phyloP scores from a whole-genome alignment of 768 basidiomycete genomes.

The Pulveroboletus ravenelii region DNA sequence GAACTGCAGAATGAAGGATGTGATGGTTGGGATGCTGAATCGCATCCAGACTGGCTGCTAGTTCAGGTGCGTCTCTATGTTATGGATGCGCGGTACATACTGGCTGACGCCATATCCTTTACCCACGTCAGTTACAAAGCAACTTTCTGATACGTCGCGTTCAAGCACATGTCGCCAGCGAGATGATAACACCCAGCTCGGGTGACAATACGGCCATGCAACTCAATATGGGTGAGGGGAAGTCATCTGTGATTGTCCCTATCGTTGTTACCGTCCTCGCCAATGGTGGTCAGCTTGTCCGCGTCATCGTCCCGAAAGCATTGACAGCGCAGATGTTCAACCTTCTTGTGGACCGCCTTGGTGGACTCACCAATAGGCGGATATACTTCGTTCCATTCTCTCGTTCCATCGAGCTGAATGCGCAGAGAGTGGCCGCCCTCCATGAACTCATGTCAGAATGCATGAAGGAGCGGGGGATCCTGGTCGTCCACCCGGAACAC shows the following conservation, averaged over 20 bases:
- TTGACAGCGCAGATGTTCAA: constrained; percentile 44
- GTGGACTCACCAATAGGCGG: constrained; percentile 40
- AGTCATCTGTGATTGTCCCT: constrained; percentile 44
- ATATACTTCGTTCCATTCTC: constrained; percentile 44
- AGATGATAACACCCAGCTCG: constrained; percentile 41
- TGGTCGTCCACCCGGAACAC: constrained; percentile 49
- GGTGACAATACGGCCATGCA: constrained; percentile 38
- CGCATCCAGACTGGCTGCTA: constrained; percentile 38
- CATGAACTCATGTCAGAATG: constrained; percentile 34
- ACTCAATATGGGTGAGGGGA: constrained; percentile 56
- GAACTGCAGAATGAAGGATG: constrained; percentile 20
- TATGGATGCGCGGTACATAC: too few species aligned
- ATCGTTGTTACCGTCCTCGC: constrained; percentile 39
- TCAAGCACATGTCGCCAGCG: constrained; percentile 36
- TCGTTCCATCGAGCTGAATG: too few species aligned
- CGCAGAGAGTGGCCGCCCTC: constrained; percentile 15
- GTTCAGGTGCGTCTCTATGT: constrained; percentile 32
- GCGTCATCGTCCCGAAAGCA: constrained; percentile 46
- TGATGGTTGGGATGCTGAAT: constrained; percentile 15
- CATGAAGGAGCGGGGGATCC: constrained; percentile 32
- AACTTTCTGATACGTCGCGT: constrained; percentile 38
- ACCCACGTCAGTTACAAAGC: constrained; percentile 35
- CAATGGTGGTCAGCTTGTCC: constrained; percentile 37
- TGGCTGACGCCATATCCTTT: too few species aligned
- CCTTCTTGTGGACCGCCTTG: constrained; percentile 36